Evolutionary conservation across 1,284 basidiomycete genomes (phyloP), one percentile per base, ranked within the genome.

Genomic region (Fomitopsis pinicola): DNA sequence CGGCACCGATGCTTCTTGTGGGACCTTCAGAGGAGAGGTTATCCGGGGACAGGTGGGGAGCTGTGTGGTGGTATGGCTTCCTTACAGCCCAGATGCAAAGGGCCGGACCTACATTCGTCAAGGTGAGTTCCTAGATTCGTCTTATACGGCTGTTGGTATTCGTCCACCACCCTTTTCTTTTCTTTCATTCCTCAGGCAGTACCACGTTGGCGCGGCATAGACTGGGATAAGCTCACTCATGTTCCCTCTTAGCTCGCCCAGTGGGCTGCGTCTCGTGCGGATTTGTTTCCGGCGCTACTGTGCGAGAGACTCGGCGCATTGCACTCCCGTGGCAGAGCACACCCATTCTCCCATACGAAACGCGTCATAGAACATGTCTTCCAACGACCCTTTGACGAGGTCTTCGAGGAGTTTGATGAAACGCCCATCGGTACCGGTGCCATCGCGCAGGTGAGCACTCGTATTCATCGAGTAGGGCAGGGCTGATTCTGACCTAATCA

Each of bases 51-150:
- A 83, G 85, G 68, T 92, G 89, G 88, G 91, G 94, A 58, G 91
- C 92, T 3, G 80, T 93, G 1, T 97, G 94, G 95, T 99, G 97
- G 97, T 99, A 98, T 73, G 83, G 83, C 19, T 84, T 95, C 63
- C 80, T 99, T 8, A 95, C 97, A 15, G 78, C 79, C 59, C 91
- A 91, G 73, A 98, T 99, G 96, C 89, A 97, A 75, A 80, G 87
- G 10, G 97, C 97, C 5, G 97, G 97, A 0, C 97, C 97, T 3
- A 97, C 95, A 0, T 99, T 99, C 73, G 95, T 95, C 76, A 99
- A 99, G 84, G 94, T 92, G 67, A 64, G 77, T 72, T 1, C 30
- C 15, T 8, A 22, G 22, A n/a, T 55, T 55, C 44, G 44, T 45
- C 50, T 33, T 33, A 48, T 46, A 46, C 28, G 45, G 38, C 28